phyloP scores from a whole-genome alignment of 2,329 filamentous ascomycete genomes.

The Penicillium capsulatum region DNA sequence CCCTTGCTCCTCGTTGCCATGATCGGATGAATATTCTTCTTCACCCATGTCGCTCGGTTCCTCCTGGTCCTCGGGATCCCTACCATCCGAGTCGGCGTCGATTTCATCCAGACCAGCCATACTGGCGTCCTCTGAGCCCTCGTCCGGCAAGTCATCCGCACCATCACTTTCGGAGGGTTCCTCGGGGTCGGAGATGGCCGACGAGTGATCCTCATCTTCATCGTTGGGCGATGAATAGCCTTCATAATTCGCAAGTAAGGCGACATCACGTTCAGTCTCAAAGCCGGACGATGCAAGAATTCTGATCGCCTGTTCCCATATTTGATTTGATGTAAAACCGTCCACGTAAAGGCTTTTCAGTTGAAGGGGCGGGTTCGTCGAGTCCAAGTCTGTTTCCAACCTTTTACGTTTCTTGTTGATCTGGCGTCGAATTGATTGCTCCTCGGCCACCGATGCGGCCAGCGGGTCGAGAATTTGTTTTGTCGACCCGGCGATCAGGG shows the following conservation, averaged over 20 bases:
- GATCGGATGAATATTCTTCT: constrained; percentile 19
- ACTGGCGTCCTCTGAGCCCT: constrained; percentile 10
- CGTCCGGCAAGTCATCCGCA: constrained; percentile 13
- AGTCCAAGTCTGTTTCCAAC: constrained; percentile 48
- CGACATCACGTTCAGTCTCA: constrained; percentile 50
- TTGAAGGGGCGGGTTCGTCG: constrained; percentile 58
- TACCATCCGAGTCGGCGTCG: constrained; percentile 5
- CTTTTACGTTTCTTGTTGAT: constrained; percentile 74
- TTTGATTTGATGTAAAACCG: constrained; percentile 80
- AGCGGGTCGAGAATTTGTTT: constrained; percentile 77
- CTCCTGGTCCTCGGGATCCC: constrained; percentile 7
- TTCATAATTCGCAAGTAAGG: constrained; percentile 30
- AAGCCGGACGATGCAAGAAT: constrained; percentile 65
- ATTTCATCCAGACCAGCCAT: constrained; percentile 14
- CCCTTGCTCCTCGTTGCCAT: constrained; percentile 42
- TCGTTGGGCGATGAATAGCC: constrained; percentile 8
- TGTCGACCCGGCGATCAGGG: constrained; percentile 67
- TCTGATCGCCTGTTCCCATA: constrained; percentile 89
- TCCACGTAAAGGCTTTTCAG: constrained; percentile 79
- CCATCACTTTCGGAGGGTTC: constrained; percentile 14
- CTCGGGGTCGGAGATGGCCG: constrained; percentile 13
- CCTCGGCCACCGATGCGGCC: constrained; percentile 66
- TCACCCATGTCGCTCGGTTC: constrained; percentile 9
- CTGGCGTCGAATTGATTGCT: constrained; percentile 65
- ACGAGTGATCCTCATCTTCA: constrained; percentile 6